phyloP scores from a whole-genome alignment of 2,329 filamentous ascomycete species.

The Knufia petricola region DNA sequence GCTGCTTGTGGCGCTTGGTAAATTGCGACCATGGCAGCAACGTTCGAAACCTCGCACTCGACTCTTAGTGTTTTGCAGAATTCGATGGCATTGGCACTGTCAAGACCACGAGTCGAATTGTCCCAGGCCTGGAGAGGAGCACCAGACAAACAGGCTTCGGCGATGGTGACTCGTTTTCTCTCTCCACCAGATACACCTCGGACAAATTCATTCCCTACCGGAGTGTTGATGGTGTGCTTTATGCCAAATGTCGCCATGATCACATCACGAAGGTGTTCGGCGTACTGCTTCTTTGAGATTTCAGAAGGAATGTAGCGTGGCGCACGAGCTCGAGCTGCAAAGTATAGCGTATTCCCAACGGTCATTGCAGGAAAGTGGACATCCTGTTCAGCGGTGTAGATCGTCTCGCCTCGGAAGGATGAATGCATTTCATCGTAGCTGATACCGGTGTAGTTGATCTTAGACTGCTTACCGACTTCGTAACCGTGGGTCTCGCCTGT shows the following conservation, averaged over 20 bases:
- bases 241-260: constrained; percentile 39
- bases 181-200: constrained; percentile 54
- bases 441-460: constrained; percentile 73
- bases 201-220: constrained; percentile 47
- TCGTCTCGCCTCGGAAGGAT: constrained; percentile 66
- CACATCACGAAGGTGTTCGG: constrained; percentile 35
- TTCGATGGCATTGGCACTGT: constrained; percentile 49
- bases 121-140: constrained; percentile 38
- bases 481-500: constrained; percentile 73
- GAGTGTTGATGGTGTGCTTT: constrained; percentile 44
- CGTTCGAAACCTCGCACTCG: constrained; percentile 41
- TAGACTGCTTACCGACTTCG: constrained; percentile 55
- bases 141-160: constrained; percentile 41
- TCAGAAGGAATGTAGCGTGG: constrained; percentile 32
- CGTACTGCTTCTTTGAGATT: constrained; percentile 36
- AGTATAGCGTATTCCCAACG: constrained; percentile 52
- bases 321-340: constrained; percentile 45
- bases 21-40: constrained; percentile 47
- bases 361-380: constrained; percentile 69
- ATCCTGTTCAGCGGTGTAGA: constrained; percentile 78
- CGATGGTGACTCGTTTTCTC: constrained; percentile 52
- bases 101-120: constrained; percentile 43
- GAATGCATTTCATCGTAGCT: constrained; percentile 63
- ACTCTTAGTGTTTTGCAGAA: constrained; percentile 46
- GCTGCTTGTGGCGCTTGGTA: constrained; percentile 46